Evolutionary conservation across 805 yeast genomes (phyloP), one percentile per base, ranked within the genome.

Genomic region (Ascoidea tarda): DNA sequence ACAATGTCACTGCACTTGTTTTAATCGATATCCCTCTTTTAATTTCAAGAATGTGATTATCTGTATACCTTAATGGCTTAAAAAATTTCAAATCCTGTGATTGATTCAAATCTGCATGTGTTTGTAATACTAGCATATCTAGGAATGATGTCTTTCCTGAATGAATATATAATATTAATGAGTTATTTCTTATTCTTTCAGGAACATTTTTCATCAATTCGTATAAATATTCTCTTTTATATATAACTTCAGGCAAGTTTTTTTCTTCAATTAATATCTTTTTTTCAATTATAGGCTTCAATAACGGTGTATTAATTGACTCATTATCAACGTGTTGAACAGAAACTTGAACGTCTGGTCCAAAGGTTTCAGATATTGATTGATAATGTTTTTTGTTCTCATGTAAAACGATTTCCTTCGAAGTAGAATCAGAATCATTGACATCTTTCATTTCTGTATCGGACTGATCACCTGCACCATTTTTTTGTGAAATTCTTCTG

Each of bases 141-240:
- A 87, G 58, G 1, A 90, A 66, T 0, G 87, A 72, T 0, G 98
- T 86, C 66, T 93, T 93, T 1, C 99, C 99, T 5, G 87, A 81
- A 59, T 87, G 86, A 1, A 85, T 63, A 47, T 81, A 78, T 0
- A 99, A 99, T n/a, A 82, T 78, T 1, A 93, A 58, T 0, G 90
- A 84, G 16, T 90, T 68, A 64, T 85, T 90, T 49, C 95, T 73
- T 6, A 82, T 73, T 58, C 83, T 79, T 12, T 78, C 79, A 0
- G 95, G 88, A 1, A 78, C 59, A 6, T 59, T 55, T 5, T 66
- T 53, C 58, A 79, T 61, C 49, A 78, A 58, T 5, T 74, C 69
- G 21, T 71, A 59, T 72, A 87, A 71, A 58, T 82, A 91, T 4
- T 78, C 77, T 51, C 85, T 73, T 6, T 84, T 75, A 59, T 81